phyloP scores from a whole-genome alignment of 495 filamentous ascomycete genomes.

The Penicillium fimorum region DNA sequence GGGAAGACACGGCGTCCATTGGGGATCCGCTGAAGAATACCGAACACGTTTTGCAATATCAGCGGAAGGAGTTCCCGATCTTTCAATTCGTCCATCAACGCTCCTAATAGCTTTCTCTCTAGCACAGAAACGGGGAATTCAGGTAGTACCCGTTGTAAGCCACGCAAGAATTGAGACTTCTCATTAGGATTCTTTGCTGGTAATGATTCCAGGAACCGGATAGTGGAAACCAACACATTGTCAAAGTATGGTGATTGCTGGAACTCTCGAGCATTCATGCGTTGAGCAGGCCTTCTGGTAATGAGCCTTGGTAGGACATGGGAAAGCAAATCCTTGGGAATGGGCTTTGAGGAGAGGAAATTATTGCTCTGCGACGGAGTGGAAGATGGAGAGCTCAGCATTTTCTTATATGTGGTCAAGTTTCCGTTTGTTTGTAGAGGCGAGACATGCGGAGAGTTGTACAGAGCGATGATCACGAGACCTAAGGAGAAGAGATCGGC shows the following conservation, averaged over 20 bases:
- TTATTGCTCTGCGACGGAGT: conserved; percentile 77
- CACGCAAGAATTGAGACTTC: conserved; percentile 87
- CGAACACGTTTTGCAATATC: conserved; percentile 86
- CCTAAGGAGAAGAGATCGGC: conserved; percentile 94
- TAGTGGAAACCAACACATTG: conserved; percentile 91
- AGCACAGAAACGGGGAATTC: conserved; percentile 91
- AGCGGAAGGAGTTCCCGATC: conserved; percentile 81
- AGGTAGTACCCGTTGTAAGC: conserved; percentile 77
- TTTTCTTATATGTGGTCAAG: conserved; percentile 73
- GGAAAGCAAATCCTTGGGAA: conserved; percentile 74
- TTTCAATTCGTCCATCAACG: conserved; percentile 85
- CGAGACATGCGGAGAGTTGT: conserved; percentile 87
- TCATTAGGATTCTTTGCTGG: conserved; percentile 89
- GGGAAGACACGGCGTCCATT: conserved; percentile 73
- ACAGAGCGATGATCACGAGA: conserved; percentile 81
- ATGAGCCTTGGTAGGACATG: conserved; percentile 79
- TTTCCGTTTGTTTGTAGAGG: conserved; percentile 80
- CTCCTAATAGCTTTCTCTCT: conserved; percentile 90
- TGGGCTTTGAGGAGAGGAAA: conserved; percentile 71
- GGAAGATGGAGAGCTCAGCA: conserved; percentile 72
- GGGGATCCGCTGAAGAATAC: conserved; percentile 73
- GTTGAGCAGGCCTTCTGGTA: conserved; percentile 78
- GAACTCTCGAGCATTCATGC: conserved; percentile 87
- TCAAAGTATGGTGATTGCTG: conserved; percentile 94
- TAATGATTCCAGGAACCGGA: conserved; percentile 87